Percentiles rank a stretch among this genome's conserved stretches.
These are phyloP conservation scores for Colletotrichum camelliae DNA, from an alignment of 2,329 filamentous ascomycete species.

Conservation along the genomic window DNA sequence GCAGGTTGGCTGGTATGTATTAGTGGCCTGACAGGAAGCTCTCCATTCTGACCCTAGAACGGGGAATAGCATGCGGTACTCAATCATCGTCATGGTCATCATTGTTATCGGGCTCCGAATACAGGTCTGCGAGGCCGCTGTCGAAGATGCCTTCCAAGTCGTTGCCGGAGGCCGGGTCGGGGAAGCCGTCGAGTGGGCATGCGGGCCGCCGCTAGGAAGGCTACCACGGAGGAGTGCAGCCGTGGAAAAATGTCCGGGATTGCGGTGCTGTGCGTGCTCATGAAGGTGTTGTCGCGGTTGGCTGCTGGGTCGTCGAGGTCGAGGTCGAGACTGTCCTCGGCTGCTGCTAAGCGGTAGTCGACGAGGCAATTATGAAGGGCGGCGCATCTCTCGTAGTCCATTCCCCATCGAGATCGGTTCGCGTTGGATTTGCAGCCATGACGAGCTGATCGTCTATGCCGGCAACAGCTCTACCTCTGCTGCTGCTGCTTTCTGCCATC, in stretches of 20 bases:
- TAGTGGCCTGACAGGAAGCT: too few relatives aligned
- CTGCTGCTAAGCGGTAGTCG: constrained; percentile 29
- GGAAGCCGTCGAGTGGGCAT: constrained; percentile 20
- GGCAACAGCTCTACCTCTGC: background rate
- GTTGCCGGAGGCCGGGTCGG: constrained; percentile 3
- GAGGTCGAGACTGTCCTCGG: constrained; percentile 21
- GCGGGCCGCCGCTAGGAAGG: constrained; percentile 28
- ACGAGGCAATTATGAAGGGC: constrained; percentile 36
- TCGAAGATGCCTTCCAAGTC: constrained; percentile 24
- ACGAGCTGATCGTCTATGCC: constrained; percentile 27
- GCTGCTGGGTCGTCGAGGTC: background rate
- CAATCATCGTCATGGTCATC: too few relatives aligned
- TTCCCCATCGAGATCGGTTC: constrained; percentile 25
- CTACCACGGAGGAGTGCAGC: constrained; percentile 28
- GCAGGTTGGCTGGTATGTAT: too few relatives aligned
- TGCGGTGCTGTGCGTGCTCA: constrained; percentile 23
- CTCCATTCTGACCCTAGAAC: too few relatives aligned
- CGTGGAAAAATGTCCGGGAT: constrained; percentile 28
- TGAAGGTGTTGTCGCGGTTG: constrained; percentile 26
- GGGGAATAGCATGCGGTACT: too few relatives aligned
- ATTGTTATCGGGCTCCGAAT: constrained; percentile 17
- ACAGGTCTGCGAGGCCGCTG: constrained; percentile 25
- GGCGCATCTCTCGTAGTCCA: constrained; percentile 33
- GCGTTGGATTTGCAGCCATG: constrained; percentile 29
- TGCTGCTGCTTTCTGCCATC: too few relatives aligned